A percentile compares a stretch with the other conserved stretches of the same genome.
These are phyloP conservation scores for Vitis hybrid DNA, from an alignment of 177 flowering plant genomes.

Conservation along the genomic window DNA sequence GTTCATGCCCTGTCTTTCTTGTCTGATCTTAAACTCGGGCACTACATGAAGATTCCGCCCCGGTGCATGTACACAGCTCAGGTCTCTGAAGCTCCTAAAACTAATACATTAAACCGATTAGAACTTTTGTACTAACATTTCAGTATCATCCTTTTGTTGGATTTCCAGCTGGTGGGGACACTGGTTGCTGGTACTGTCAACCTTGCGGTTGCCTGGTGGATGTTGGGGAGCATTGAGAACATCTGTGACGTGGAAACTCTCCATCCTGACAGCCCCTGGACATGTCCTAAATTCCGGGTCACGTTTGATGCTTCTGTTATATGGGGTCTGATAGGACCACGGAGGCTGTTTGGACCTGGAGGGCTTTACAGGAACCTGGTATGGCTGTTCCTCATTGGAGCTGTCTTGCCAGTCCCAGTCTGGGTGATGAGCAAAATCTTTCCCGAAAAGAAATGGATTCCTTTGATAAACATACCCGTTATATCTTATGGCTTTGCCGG, in stretches of 20 bases:
- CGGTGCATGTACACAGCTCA: conserved; percentile 93
- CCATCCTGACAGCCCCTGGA: conserved; percentile 93
- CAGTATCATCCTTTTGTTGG: background rate
- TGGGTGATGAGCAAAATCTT: conserved; percentile 80
- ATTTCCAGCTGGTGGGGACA: conserved; percentile 76
- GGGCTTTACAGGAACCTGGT: conserved; percentile 84
- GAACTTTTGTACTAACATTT: background rate
- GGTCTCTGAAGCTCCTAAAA: conserved; percentile 35
- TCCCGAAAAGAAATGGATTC: conserved; percentile 92
- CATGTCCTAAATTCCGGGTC: conserved; percentile 86
- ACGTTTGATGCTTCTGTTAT: conserved; percentile 93
- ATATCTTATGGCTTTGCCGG: conserved; percentile 93
- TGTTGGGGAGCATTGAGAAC: conserved; percentile 79
- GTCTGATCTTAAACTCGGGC: conserved; percentile 93
- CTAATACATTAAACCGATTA: no score
- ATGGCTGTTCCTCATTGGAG: conserved; percentile 91
- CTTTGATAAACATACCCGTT: conserved; percentile 84
- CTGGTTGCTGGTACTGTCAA: conserved; percentile 70
- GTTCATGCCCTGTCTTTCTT: conserved; percentile 87
- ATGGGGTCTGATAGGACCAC: conserved; percentile 90
- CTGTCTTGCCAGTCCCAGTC: conserved; percentile 82
- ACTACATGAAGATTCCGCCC: conserved; percentile 98
- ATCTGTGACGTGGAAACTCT: conserved; percentile 73
- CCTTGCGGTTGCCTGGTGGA: conserved; percentile 95
- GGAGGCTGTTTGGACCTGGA: conserved; percentile 78